A percentile compares a stretch with the other conserved stretches of the same genome.
Conservation (phyloP, 2,329 filamentous ascomycete species). For the Sclerotinia subarctica region DNA sequence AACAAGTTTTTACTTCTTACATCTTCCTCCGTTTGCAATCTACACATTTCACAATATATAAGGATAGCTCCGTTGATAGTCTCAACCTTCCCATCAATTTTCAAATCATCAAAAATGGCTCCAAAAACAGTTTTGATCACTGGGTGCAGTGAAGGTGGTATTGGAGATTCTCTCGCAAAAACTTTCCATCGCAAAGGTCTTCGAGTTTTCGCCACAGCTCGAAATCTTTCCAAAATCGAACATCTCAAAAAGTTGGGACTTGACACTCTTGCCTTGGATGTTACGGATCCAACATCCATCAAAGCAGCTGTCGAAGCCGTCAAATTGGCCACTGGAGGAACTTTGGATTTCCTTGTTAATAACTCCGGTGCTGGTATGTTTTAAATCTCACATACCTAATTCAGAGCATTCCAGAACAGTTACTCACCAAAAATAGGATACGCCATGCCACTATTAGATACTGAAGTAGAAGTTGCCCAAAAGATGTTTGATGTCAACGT, state of each 20-base stretch:
- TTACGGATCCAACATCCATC: conserved; percentile 41
- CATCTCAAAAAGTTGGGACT: conserved; percentile 36
- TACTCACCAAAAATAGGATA: conserved; percentile 30
- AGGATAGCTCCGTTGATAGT: background rate
- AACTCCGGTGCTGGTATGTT: conserved; percentile 42
- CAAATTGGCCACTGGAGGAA: conserved; percentile 38
- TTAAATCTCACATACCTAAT: conserved; percentile 17
- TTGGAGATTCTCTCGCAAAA: conserved; percentile 43
- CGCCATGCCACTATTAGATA: conserved; percentile 38
- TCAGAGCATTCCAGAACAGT: conserved; percentile 9
- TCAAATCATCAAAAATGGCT: conserved; percentile 8
- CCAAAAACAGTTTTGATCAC: conserved; percentile 41
- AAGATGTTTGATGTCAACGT: conserved; percentile 39
- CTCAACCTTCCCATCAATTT: background rate
- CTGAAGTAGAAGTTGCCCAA: conserved; percentile 32
- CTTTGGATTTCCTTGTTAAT: conserved; percentile 45
- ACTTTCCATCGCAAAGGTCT: conserved; percentile 41
- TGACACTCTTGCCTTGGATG: conserved; percentile 42
- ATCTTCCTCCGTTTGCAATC: background rate
- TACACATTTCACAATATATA: background rate
- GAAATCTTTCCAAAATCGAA: conserved; percentile 40
- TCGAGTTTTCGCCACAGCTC: conserved; percentile 44
- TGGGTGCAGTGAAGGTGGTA: conserved; percentile 42
- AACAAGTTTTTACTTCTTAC: background rate
- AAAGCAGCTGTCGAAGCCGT: conserved; percentile 37